Percentiles rank a stretch among this genome's conserved stretches.
Conservation (phyloP, 225 moss, liverwort and hornwort genomes). For the Pseudoscleropodium purum region DNA sequence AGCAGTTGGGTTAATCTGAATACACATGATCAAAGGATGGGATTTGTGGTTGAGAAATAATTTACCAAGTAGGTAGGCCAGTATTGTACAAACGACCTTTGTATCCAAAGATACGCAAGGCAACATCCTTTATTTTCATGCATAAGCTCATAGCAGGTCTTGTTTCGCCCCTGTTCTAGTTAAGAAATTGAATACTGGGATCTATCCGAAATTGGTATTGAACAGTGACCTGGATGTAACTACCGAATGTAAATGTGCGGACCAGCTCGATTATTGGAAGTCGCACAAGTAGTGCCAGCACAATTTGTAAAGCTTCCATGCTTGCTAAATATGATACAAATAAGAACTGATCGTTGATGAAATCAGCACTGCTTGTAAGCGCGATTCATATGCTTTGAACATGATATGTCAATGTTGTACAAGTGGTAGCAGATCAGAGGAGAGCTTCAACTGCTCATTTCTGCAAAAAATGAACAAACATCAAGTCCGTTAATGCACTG, state of each 20-base stretch:
- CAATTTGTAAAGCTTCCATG: neutral
- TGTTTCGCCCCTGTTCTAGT: neutral
- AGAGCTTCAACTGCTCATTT: conserved; percentile 12
- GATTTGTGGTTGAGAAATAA: neutral
- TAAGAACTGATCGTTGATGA: neutral
- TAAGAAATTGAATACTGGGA: neutral
- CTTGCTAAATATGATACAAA: neutral
- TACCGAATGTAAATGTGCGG: neutral
- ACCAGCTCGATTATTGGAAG: neutral
- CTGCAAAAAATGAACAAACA: neutral
- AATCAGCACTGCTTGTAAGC: neutral
- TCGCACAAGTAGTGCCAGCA: neutral
- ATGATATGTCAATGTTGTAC: neutral
- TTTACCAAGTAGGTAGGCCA: neutral
- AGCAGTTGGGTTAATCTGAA: neutral
- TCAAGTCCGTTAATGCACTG: neutral
- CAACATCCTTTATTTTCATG: neutral
- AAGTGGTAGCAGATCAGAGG: neutral
- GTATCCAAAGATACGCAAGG: conserved; percentile 5
- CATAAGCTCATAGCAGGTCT: neutral
- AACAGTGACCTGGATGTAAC: neutral
- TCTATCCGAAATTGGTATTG: neutral
- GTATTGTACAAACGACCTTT: neutral
- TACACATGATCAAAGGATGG: neutral
- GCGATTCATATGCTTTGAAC: neutral